Base-by-base conservation (phyloP, 1,284 basidiomycete genomes). In the Earliella scabrosa region DNA sequence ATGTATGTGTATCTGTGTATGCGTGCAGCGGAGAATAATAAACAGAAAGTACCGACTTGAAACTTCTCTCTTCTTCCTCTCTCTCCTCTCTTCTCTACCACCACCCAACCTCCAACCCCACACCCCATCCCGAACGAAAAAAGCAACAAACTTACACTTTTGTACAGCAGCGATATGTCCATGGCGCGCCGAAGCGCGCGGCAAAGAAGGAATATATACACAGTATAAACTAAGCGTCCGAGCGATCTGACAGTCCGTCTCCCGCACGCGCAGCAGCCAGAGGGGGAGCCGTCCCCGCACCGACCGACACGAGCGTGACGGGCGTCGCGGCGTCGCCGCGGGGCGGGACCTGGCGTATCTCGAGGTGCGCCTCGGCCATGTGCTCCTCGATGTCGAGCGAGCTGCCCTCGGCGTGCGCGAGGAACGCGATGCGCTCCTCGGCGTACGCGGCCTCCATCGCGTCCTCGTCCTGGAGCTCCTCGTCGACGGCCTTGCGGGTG, bases 401-500 rank as follows among this genome's bases (percentile, higher is more conserved):
- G 39, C 82, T 81, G 31, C 68, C 71, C 48, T 78, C 78, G 21
- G 71, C 71, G 27, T 56, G 58, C 7, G 61, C 73, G 56, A 71
- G 68, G 69, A 76, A 75, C 31, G 74, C 70, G 40, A 69, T 65
- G 58, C 74, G 64, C 63, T 72, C 69, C 67, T 79, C 73, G 40
- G 76, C 69, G 21, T 75, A 75, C 58, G 61, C 60, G 51, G 53
- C 43, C 6, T 54, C 61, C 40, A 57, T 58, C 20, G 57, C 66
- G 34, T 73, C 73, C 45, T 76, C 76, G 58, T 86, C 85, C 39
- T 82, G 85, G 24, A 92, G 75, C 70, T 93, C 87, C 32, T 89
- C 86, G 68, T 93, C 86, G 38, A 95, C 90, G 1, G 92, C 93
- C 56, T 82, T 81, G 24, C 91, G 85, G 24, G 93, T 92, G 52